These are phyloP conservation scores for Oryza brachyantha DNA, from an alignment of 176 grass and related monocot species.

Conservation along the genomic window DNA sequence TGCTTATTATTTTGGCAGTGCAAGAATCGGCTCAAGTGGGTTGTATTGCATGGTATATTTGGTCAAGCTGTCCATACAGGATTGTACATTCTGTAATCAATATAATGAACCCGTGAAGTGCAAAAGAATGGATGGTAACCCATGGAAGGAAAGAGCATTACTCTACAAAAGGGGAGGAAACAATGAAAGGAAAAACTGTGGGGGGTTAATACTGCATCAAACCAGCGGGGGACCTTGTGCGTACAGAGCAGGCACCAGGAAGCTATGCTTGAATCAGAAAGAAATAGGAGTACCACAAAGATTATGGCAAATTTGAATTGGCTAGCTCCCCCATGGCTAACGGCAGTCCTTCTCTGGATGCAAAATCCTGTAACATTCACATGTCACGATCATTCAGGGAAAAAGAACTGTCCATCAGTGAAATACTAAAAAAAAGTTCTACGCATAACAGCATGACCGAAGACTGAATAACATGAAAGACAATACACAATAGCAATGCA, in stretches of 20 bases:
- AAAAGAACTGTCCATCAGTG: neutral
- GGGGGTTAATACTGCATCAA: conserved; percentile 13
- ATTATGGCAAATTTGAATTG: conserved; percentile 66
- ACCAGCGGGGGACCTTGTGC: neutral
- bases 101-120: neutral
- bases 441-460: neutral
- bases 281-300: neutral
- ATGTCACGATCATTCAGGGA: neutral
- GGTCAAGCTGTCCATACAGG: conserved; percentile 28
- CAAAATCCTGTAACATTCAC: conserved; percentile 56
- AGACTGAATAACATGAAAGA: neutral
- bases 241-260: conserved; percentile 7
- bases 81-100: conserved; percentile 14
- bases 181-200: neutral
- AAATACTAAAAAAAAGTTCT: neutral
- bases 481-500: neutral
- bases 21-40: conserved; percentile 4
- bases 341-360: conserved; percentile 55
- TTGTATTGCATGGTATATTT: neutral
- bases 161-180: conserved; percentile 37
- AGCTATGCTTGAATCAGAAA: conserved; percentile 1
- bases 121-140: conserved; percentile 57
- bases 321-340: conserved; percentile 45
- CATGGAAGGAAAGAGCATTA: conserved; percentile 33
- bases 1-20: neutral